Evolutionary conservation across 495 filamentous ascomycete species (phyloP).

Genomic region (Staphylotrichum tortipilum): DNA sequence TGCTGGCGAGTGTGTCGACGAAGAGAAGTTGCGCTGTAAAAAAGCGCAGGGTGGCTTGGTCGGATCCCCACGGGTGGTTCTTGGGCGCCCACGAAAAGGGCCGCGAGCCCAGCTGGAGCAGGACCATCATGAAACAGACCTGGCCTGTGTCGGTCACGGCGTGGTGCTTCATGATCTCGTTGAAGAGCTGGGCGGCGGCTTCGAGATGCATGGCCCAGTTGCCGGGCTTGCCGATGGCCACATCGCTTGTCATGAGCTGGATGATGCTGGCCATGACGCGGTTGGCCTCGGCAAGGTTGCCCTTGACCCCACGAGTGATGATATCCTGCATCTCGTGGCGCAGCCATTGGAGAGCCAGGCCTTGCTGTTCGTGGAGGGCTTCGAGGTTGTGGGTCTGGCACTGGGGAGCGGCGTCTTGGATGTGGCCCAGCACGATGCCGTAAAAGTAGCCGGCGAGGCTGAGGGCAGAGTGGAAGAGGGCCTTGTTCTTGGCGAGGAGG

Average conservation of each 20-base stretch:
- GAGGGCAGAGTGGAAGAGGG: conserved; percentile 38
- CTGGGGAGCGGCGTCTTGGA: conserved; percentile 11
- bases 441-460: conserved; percentile 44
- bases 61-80: conserved; percentile 32
- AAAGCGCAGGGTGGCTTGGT: conserved; percentile 47
- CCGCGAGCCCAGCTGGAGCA: conserved; percentile 23
- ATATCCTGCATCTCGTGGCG: conserved; percentile 34
- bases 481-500: conserved; percentile 40
- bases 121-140: conserved; percentile 24
- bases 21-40: conserved; percentile 41
- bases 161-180: conserved; percentile 31
- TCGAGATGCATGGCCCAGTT: conserved; percentile 44
- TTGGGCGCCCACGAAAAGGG: conserved; percentile 14
- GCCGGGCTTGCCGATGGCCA: conserved; percentile 32
- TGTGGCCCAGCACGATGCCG: conserved; percentile 23
- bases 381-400: conserved; percentile 26
- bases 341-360: conserved; percentile 34
- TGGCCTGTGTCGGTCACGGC: conserved; percentile 5
- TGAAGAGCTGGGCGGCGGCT: conserved; percentile 41
- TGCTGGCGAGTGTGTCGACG: conserved; percentile 44
- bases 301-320: conserved; percentile 23
- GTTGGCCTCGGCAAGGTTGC: conserved; percentile 22
- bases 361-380: conserved; percentile 31
- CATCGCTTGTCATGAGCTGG: conserved; percentile 45
- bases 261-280: conserved; percentile 46